Evolutionary conservation across 441 rosid genomes (phyloP), one percentile per base, ranked within the genome.

Genomic region (Adansonia gregorii): DNA sequence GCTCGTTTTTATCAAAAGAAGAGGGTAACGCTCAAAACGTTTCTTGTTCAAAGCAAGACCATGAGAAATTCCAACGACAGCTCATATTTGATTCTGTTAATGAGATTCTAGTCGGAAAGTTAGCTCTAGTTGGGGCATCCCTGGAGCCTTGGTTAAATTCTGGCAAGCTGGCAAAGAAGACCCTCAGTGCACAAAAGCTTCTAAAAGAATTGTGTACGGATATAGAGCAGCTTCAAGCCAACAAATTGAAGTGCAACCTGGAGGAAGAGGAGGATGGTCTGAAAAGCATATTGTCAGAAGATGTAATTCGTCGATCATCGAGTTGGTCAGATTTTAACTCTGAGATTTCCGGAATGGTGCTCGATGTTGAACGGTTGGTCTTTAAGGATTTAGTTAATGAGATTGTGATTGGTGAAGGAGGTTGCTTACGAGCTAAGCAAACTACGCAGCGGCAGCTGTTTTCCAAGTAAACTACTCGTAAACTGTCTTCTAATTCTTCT

Each of bases 301-400:
- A 93, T 77, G 85, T 88, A 84, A 76, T 79, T 77, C 74, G 64
- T 59, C 81, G 82, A 27, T 89, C 86, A 0, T 93, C 68, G 59
- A 84, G 88, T 78, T 93, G 97, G 98, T 83, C 82, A 3, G 89
- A 83, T 61, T 89, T 91, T 72, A 69, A 81, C 4, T 14, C 45
- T 12, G 91, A 82, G 75, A 78, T 88, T 14, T 83, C 95, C 0
- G 86, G 86, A 19, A 60, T 90, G 48, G 93, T 90, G 27, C 81
- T 94, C 8, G 89, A 91, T 77, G 82, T 93, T 14, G 99, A 95
- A 86, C 74, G 98, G 71, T 79, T 84, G 79, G 81, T 95, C 64
- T 95, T 95, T 82, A 95, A 91, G 83, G 99, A 95, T 79, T 72
- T 94, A 73, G 95, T 93, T 55, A 85, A 83, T 64, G 98, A 95